A percentile compares a stretch with the other conserved stretches of the same genome.
Evolutionary conservation across 2,329 filamentous ascomycete species (phyloP).

Genomic region (Fonsecaea erecta): DNA sequence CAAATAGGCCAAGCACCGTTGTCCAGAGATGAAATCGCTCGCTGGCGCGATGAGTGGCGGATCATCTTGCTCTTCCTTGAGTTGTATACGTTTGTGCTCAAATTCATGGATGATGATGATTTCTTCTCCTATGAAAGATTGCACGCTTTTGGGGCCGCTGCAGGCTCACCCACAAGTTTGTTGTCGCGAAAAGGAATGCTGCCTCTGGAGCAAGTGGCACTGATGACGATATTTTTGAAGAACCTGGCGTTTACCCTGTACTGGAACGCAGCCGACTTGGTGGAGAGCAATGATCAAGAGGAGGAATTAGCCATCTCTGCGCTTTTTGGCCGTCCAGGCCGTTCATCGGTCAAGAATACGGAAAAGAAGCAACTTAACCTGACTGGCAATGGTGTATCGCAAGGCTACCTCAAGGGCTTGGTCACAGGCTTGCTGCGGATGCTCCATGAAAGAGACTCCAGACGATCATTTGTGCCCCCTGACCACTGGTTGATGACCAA

Average conservation of each 20-base stretch:
- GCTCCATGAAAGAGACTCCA: conserved; percentile 90
- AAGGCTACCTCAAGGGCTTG: conserved; percentile 77
- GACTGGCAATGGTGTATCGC: conserved; percentile 70
- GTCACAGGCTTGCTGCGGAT: conserved; percentile 81
- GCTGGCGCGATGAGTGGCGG: conserved; percentile 76
- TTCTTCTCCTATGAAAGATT: conserved; percentile 64
- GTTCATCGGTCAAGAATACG: conserved; percentile 31
- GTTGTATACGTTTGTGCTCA: conserved; percentile 88
- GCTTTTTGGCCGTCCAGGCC: conserved; percentile 31
- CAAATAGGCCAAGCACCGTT: conserved; percentile 39
- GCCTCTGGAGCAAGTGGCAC: conserved; percentile 70
- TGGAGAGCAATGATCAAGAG: conserved; percentile 47
- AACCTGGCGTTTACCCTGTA: conserved; percentile 88
- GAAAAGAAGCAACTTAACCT: conserved; percentile 55
- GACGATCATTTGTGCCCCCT: conserved; percentile 79
- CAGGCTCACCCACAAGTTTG: conserved; percentile 54
- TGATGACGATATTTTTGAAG: conserved; percentile 82
- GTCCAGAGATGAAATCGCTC: conserved; percentile 44
- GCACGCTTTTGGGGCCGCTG: conserved; percentile 45
- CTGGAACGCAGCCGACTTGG: conserved; percentile 75
- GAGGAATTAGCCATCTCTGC: conserved; percentile 31
- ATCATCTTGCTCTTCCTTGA: conserved; percentile 89
- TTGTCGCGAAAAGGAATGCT: conserved; percentile 69
- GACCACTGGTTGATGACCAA: conserved; percentile 94
- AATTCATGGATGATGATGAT: conserved; percentile 94